A percentile compares a stretch with the other conserved stretches of the same genome.
phyloP scores from a whole-genome alignment of 2,329 filamentous ascomycete species.

The Raffaelea arxii region DNA sequence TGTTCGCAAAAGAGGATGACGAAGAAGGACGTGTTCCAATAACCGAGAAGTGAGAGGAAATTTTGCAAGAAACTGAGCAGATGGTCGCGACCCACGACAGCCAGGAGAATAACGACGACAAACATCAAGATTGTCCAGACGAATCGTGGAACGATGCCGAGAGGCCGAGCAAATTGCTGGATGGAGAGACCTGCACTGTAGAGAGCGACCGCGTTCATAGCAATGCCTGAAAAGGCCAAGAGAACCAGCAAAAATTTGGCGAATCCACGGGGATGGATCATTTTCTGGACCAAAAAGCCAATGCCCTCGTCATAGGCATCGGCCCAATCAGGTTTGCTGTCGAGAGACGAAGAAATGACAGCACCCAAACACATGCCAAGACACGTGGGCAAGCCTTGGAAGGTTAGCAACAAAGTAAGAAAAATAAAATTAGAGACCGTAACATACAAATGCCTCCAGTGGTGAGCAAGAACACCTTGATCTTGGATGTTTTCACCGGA shows the following conservation, averaged over 20 bases:
- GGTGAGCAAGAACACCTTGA: slow-evolving; percentile 38
- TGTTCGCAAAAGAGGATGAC: slow-evolving; percentile 38
- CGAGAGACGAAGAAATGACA: slow-evolving; percentile 50
- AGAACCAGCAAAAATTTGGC: slow-evolving; percentile 54
- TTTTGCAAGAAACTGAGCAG: slow-evolving; percentile 34
- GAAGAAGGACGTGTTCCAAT: slow-evolving; percentile 40
- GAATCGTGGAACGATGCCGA: slow-evolving; percentile 33
- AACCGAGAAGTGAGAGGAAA: slow-evolving; percentile 37
- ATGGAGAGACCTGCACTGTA: slow-evolving; percentile 27
- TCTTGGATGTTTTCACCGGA: slow-evolving; percentile 31
- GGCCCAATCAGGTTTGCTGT: slow-evolving; percentile 43
- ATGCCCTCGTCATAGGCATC: slow-evolving; percentile 42
- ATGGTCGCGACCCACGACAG: slow-evolving; percentile 31
- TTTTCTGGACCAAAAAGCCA: slow-evolving; percentile 49
- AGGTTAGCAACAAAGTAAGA: neutral
- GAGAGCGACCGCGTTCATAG: slow-evolving; percentile 35
- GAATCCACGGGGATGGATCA: slow-evolving; percentile 49
- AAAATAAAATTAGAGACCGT: neutral
- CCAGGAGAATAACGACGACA: slow-evolving; percentile 32
- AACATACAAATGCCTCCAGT: slow-evolving; percentile 30
- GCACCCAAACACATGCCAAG: slow-evolving; percentile 53
- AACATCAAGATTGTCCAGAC: slow-evolving; percentile 38
- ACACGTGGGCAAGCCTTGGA: slow-evolving; percentile 30
- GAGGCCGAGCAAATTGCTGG: slow-evolving; percentile 32
- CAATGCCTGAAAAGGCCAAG: slow-evolving; percentile 40